A percentile compares a stretch with the other conserved stretches of the same genome.
phyloP scores from a whole-genome alignment of 2,329 filamentous ascomycete species.

The Calonectria leucothoes region DNA sequence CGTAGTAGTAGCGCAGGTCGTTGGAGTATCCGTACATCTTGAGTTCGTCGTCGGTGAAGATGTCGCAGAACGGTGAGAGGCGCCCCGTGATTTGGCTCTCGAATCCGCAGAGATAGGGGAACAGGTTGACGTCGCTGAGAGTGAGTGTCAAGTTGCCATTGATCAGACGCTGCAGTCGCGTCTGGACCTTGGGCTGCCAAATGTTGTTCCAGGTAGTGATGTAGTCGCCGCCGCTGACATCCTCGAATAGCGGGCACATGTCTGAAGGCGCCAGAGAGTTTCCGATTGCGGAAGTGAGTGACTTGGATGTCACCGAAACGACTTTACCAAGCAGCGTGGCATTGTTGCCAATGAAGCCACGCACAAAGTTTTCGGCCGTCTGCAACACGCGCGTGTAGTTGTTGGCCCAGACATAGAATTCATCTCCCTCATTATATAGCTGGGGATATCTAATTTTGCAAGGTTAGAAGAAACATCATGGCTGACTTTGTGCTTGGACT shows the following conservation, averaged over 20 bases:
- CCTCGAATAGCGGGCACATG: conserved; percentile 68
- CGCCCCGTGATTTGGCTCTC: conserved; percentile 75
- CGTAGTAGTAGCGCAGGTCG: conserved; percentile 77
- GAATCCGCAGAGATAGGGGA: conserved; percentile 78
- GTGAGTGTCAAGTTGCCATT: conserved; percentile 54
- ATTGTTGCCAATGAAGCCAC: conserved; percentile 69
- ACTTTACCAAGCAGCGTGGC: conserved; percentile 65
- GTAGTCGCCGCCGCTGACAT: conserved; percentile 61
- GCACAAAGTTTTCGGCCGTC: conserved; percentile 70
- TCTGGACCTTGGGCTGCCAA: conserved; percentile 58
- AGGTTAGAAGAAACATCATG: neutral
- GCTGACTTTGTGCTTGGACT: fast-evolving
- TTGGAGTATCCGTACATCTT: conserved; percentile 74
- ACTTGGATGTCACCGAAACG: conserved; percentile 67
- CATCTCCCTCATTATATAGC: conserved; percentile 60
- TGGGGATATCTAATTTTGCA: conserved; percentile 53
- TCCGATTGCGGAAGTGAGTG: conserved; percentile 62
- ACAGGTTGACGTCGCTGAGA: conserved; percentile 64
- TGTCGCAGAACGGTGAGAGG: conserved; percentile 70
- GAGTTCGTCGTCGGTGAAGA: conserved; percentile 72
- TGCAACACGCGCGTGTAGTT: conserved; percentile 73
- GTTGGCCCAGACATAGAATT: conserved; percentile 73
- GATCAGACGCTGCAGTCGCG: conserved; percentile 51
- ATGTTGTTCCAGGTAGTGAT: conserved; percentile 58
- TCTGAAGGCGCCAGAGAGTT: conserved; percentile 74